These are phyloP conservation scores for Heliamphora exappendiculata DNA, from an alignment of 148 eudicot species.

Conservation along the genomic window DNA sequence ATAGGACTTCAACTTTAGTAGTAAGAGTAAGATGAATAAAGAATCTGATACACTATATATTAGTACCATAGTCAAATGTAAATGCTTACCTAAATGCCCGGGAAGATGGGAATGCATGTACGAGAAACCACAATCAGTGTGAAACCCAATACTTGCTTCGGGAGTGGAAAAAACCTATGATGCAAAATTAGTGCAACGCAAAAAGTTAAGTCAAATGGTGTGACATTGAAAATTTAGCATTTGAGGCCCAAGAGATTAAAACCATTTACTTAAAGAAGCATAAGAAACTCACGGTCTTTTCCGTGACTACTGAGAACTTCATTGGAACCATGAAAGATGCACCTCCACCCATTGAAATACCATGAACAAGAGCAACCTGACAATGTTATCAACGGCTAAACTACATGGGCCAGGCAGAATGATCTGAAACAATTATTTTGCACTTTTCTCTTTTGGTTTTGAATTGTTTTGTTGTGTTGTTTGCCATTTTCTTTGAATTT, in stretches of 20 bases:
- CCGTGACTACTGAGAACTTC: slow-evolving; percentile 92
- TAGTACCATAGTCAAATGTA: background rate
- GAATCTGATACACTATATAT: background rate
- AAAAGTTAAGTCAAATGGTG: background rate
- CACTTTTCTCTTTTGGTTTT: background rate
- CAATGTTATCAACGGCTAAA: slow-evolving; percentile 8
- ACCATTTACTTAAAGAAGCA: background rate
- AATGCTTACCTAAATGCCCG: slow-evolving; percentile 67
- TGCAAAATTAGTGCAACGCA: background rate
- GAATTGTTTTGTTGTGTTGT: background rate
- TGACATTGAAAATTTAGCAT: background rate
- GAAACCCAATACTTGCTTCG: slow-evolving; percentile 92
- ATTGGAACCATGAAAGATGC: slow-evolving; percentile 88
- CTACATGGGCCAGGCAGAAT: background rate
- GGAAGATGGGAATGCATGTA: slow-evolving; percentile 80
- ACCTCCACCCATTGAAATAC: slow-evolving; percentile 97
- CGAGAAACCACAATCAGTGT: slow-evolving; percentile 89
- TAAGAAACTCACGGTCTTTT: slow-evolving; percentile 60
- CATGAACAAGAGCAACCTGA: slow-evolving; percentile 93
- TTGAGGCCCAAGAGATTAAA: background rate
- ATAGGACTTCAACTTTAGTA: background rate
- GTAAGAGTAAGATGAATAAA: background rate
- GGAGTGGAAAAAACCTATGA: slow-evolving; percentile 82
- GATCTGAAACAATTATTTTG: background rate
- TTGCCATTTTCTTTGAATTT: no score